These are phyloP conservation scores for Salvia sclarea DNA, from an alignment of 305 asterid species.

Conservation along the genomic window DNA sequence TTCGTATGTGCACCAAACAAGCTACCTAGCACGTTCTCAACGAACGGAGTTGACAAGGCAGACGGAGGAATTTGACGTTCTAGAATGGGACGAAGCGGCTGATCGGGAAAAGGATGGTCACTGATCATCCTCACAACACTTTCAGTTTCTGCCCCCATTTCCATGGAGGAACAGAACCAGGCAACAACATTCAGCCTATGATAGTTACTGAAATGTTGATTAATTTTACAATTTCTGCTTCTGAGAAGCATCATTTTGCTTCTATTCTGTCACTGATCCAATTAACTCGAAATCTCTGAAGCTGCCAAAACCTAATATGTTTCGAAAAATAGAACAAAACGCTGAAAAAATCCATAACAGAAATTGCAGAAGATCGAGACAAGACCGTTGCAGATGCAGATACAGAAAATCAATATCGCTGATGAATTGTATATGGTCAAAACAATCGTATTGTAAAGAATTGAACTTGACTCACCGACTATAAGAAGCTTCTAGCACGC, in stretches of 20 bases:
- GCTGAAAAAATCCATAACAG: neutral
- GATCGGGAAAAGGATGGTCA: slow-evolving; percentile 70
- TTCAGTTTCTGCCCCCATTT: slow-evolving; percentile 37
- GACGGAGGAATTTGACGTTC: slow-evolving; percentile 39
- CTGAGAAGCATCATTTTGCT: slow-evolving; percentile 37
- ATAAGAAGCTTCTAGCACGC: neutral
- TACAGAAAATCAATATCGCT: neutral
- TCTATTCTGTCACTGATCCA: neutral
- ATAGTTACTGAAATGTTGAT: slow-evolving; percentile 28
- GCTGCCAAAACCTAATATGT: slow-evolving; percentile 20
- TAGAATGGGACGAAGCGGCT: slow-evolving; percentile 58
- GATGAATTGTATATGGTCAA: neutral
- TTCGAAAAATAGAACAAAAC: neutral
- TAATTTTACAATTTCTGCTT: slow-evolving; percentile 23
- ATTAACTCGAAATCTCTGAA: slow-evolving; percentile 13
- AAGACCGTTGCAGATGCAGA: neutral
- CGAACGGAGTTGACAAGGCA: slow-evolving; percentile 53
- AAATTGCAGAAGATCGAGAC: neutral
- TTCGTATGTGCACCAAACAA: slow-evolving; percentile 83
- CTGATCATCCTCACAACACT: slow-evolving; percentile 57
- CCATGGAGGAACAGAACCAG: slow-evolving; percentile 44
- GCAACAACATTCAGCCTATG: slow-evolving; percentile 37
- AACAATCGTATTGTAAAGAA: neutral
- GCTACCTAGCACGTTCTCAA: slow-evolving; percentile 74
- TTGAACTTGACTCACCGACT: slow-evolving; percentile 15